Conservation (phyloP, 176 grass and related monocot genomes). For the Elymus sibiricus region DNA sequence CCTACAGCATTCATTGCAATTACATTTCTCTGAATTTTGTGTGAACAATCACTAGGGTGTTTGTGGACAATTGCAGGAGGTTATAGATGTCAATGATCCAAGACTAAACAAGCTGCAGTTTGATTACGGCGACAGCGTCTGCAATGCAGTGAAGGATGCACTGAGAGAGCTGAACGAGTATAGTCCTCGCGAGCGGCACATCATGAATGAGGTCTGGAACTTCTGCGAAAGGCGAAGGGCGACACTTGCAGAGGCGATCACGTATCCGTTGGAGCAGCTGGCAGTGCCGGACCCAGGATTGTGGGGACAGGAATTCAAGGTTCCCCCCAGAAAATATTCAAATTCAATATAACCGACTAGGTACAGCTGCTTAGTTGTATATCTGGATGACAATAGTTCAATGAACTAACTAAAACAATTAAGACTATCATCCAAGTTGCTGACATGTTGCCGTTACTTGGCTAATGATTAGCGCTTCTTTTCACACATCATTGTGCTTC, state of each 20-base stretch:
- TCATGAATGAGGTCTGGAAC: slow-evolving; percentile 28
- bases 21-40: slow-evolving; percentile 5
- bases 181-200: background rate
- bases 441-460: slow-evolving; percentile 25
- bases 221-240: slow-evolving; percentile 10
- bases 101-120: slow-evolving; percentile 7
- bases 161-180: slow-evolving; percentile 26
- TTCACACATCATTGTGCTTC: slow-evolving; percentile 17
- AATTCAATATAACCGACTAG: too few species aligned
- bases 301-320: background rate
- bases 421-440: background rate
- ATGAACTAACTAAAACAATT: background rate
- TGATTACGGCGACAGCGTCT: background rate
- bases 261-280: slow-evolving; percentile 5
- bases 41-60: background rate
- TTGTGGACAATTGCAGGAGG: slow-evolving; percentile 16
- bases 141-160: slow-evolving; percentile 8
- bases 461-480: slow-evolving; percentile 63
- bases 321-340: too few species aligned
- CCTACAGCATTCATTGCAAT: background rate
- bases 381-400: background rate
- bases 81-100: slow-evolving; percentile 31
- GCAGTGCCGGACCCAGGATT: background rate
- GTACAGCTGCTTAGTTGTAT: too few species aligned
- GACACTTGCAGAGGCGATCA: background rate